Percentiles rank a stretch among this genome's conserved stretches.
Evolutionary conservation across 345 rosid species (phyloP).

Genomic region (Cardiospermum halicacabum): DNA sequence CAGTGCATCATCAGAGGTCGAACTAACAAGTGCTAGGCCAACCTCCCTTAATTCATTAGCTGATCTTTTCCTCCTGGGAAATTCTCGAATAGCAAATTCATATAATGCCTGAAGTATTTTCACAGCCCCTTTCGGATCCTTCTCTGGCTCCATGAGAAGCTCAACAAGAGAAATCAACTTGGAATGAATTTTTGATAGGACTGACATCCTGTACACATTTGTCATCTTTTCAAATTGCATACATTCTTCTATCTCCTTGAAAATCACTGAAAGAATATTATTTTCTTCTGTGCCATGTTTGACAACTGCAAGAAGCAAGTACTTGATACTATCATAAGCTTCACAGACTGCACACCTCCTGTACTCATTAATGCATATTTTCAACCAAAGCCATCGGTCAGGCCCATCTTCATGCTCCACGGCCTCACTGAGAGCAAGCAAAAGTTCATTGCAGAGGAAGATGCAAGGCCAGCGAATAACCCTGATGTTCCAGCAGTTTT

Average conservation of each 20-base stretch:
- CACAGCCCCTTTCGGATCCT: conserved; percentile 54
- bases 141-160: conserved; percentile 52
- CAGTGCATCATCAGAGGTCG: conserved; percentile 42
- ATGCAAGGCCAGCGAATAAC: conserved; percentile 91
- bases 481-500: conserved; percentile 76
- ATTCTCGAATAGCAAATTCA: conserved; percentile 59
- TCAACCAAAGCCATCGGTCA: conserved; percentile 76
- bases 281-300: conserved; percentile 53
- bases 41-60: conserved; percentile 37
- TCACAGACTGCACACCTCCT: conserved; percentile 86
- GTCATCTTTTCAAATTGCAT: conserved; percentile 44
- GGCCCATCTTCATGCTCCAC: conserved; percentile 66
- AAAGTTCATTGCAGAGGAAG: conserved; percentile 82
- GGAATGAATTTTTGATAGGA: conserved; percentile 53
- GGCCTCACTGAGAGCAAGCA: conserved; percentile 79
- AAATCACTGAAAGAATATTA: conserved; percentile 44
- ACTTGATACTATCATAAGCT: conserved; percentile 81
- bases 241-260: conserved; percentile 45
- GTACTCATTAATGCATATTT: conserved; percentile 70
- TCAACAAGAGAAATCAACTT: conserved; percentile 60
- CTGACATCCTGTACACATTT: conserved; percentile 32
- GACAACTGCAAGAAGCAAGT: conserved; percentile 47
- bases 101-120: conserved; percentile 76
- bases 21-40: conserved; percentile 51
- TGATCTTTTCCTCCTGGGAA: conserved; percentile 39